Base-by-base conservation (phyloP, 192 early-diverging fungal genomes). In the Phlyctochytrium bullatum region DNA sequence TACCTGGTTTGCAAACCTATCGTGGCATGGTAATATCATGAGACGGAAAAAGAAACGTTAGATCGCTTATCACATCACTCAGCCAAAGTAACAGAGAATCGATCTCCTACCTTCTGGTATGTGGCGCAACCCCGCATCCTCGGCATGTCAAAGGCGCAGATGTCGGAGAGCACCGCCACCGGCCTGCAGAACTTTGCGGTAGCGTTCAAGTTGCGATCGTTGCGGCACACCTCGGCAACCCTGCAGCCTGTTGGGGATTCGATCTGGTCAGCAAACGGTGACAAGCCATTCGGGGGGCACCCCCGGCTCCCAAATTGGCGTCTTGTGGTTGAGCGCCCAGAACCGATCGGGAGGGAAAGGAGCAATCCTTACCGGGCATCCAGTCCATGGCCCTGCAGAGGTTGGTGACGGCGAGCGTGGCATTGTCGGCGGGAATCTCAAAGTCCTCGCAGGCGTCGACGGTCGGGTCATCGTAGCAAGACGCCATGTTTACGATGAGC, bases 91-190 rank as follows among this genome's bases (percentile, higher is more conserved):
- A n/a, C n/a, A 47, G 20, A 47, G 40, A 47, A 47, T 20, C 40
- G 40, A 47, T 47, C 40, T 14, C 20, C 20, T 47, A 77, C 36
- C 61, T 59, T 34, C 30, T 31, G 30, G 31, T 77, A 77, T 16
- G 52, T 30, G 24, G 54, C 66, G 64, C 77, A 80, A 51, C 61
- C 56, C 34, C 54, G 24, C 77, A 82, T 84, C 36, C 52, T 76
- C 17, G 84, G 84, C 84, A 86, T 86, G 59, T 86, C 84, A 23
- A 69, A 59, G 10, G 76, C 61, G 61, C 84, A 86, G 52, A 86
- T 71, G 57, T 86, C 84, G 20, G 80, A 80, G 2, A 83, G 68
- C 34, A 82, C n/a, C 0, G 84, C 82, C 64, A 86, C 76, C 0
- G 79, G 79, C 4, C 63, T 75, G 69, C 84, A 86, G 72, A 78